Base-by-base conservation (phyloP, 2,329 filamentous ascomycete species). In the Alternaria gaisen region DNA sequence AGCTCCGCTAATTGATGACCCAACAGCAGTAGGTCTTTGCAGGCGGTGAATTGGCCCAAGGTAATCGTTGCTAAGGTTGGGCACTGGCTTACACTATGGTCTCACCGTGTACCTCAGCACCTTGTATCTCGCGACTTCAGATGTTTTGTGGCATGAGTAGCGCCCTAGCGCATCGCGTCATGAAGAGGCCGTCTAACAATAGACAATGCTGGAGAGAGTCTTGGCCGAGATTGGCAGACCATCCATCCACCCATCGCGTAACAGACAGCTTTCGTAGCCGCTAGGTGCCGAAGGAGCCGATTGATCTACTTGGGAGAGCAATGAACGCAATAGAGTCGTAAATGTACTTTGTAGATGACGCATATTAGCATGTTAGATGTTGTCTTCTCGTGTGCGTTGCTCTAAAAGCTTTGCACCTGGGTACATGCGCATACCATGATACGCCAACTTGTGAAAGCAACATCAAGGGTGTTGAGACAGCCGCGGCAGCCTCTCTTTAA, bases 1-100 rank as follows among this genome's bases (percentile, higher is more conserved):
- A 53, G 38, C 40, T 20, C 42, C 22, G 64, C 67, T 68, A 61
- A 67, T 54, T 26, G 34, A 32, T 11, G 16, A 42, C 14, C 38
- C 18, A 48, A 14, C 41, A 32, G 28, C 26, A 55, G 30, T 40
- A 47, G 11, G 34, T 40, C n/a, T 22, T 24, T 22, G 24, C 51
- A 22, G 24, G 51, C 26, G 51, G 46, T 38, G 46, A 38, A 38
- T 36, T 50, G 46, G 30, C 30, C 41, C 24, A n/a, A n/a, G 20
- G 28, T 9, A 24, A 26, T 12, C 10, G 32, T 9, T 36, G 46
- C 32, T 24, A 38, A 50, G 30, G 32, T 50, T 50, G 46, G 46
- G 46, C 46, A 50, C 46, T 50, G 46, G 30, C 40, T 50, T 38
- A 6, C 20, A 24, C 4, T 38, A 20, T 38, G 30, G 46, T 50